Evolutionary conservation across 1,284 basidiomycete genomes (phyloP).

Genomic region (Trichosporon coremiiforme): DNA sequence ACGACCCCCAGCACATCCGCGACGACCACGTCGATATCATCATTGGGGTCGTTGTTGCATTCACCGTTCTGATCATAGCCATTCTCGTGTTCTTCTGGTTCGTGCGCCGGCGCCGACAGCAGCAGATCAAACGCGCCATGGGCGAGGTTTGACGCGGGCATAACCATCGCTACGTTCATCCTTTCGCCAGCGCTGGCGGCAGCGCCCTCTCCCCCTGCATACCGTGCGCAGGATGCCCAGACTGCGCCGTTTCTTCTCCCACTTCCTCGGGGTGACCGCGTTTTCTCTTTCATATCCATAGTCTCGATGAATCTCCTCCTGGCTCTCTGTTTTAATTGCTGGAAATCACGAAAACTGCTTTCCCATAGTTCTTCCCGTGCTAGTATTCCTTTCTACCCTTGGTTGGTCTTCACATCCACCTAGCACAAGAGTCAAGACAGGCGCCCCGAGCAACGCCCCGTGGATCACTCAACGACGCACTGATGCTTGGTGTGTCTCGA

Average conservation of each 20-base stretch:
- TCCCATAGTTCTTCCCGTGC: too few relatives aligned
- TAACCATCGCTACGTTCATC: background rate
- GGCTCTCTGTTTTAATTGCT: background rate
- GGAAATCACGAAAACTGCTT: background rate
- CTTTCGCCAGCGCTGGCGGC: background rate
- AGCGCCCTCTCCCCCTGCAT: background rate
- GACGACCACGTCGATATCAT: slow-evolving; percentile 8
- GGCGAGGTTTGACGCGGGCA: background rate
- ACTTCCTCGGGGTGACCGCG: background rate
- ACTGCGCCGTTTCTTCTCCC: background rate
- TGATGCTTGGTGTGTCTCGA: background rate
- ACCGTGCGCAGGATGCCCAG: background rate
- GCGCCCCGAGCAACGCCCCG: background rate
- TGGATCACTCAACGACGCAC: background rate
- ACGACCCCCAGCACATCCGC: background rate
- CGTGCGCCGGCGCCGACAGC: background rate
- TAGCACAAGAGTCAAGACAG: background rate
- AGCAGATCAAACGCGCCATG: slow-evolving; percentile 9
- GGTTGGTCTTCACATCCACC: too few relatives aligned
- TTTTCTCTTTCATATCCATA: background rate
- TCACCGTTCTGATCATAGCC: background rate
- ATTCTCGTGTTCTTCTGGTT: background rate
- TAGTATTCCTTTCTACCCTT: too few relatives aligned
- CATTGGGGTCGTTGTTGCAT: background rate
- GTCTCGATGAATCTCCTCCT: background rate